A percentile compares a stretch with the other conserved stretches of the same genome.
phyloP scores from a whole-genome alignment of 1,284 basidiomycete species.

The Grifola frondosa region DNA sequence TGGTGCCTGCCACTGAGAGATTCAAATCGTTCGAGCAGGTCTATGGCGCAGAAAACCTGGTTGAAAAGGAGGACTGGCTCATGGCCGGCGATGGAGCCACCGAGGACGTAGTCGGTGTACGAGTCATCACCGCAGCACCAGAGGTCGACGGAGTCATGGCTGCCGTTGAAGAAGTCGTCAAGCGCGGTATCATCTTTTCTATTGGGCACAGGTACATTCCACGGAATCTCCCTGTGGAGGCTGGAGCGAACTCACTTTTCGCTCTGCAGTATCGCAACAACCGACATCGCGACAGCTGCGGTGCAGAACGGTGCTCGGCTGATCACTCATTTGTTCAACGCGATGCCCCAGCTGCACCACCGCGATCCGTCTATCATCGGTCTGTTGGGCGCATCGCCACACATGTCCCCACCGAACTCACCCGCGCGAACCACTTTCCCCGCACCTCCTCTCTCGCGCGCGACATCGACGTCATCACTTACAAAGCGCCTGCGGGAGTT shows the following conservation, averaged over 20 bases:
- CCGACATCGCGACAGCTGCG: conserved; percentile 66
- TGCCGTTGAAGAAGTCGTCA: conserved; percentile 58
- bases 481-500: conserved; percentile 18
- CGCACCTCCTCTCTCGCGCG: conserved; percentile 18
- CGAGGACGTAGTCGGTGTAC: conserved; percentile 55
- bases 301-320: conserved; percentile 72
- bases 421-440: conserved; percentile 26
- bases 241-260: background rate
- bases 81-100: conserved; percentile 40
- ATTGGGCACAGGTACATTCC: conserved; percentile 79
- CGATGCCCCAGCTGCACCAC: conserved; percentile 86
- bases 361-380: conserved; percentile 87
- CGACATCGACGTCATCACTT: conserved; percentile 22
- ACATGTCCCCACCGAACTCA: conserved; percentile 43
- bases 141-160: conserved; percentile 82
- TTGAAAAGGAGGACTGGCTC: conserved; percentile 64
- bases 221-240: background rate
- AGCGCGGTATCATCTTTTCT: conserved; percentile 74
- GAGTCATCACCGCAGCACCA: conserved; percentile 85
- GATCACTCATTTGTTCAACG: conserved; percentile 92
- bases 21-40: conserved; percentile 68
- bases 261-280: conserved; percentile 54
- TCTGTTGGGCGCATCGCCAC: conserved; percentile 75
- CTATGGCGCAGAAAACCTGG: conserved; percentile 68
- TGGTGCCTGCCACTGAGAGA: conserved; percentile 62